Evolutionary conservation across 2,329 filamentous ascomycete species (phyloP).

Genomic region (Monosporascus sp.): DNA sequence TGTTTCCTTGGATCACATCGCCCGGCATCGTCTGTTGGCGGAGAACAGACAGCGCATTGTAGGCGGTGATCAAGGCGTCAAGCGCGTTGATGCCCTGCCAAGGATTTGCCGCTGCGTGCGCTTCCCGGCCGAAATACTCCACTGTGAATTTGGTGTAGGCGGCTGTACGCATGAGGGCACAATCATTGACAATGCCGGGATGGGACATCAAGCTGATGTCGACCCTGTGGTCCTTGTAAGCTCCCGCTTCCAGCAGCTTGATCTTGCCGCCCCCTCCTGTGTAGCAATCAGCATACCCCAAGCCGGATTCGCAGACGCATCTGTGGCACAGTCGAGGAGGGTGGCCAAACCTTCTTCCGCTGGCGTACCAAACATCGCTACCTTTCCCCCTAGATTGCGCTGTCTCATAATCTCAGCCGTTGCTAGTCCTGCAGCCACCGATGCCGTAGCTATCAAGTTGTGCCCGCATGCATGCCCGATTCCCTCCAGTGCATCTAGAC

Average conservation of each 20-base stretch:
- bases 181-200: constrained; percentile 36
- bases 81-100: constrained; percentile 57
- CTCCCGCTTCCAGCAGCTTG: constrained; percentile 36
- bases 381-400: constrained; percentile 35
- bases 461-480: constrained; percentile 51
- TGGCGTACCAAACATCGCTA: constrained; percentile 46
- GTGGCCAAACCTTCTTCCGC: constrained; percentile 40
- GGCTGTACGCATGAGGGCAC: constrained; percentile 44
- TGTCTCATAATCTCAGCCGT: constrained; percentile 37
- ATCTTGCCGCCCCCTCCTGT: constrained; percentile 44
- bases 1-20: constrained; percentile 44
- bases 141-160: constrained; percentile 45
- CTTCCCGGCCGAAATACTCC: constrained; percentile 47
- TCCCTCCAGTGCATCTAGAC: constrained; percentile 41
- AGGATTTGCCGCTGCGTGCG: constrained; percentile 51
- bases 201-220: constrained; percentile 37
- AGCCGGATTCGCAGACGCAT: background rate
- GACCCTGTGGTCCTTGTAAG: constrained; percentile 33
- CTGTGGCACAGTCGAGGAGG: background rate
- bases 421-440: constrained; percentile 41
- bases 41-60: constrained; percentile 43
- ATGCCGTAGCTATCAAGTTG: constrained; percentile 47
- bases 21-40: constrained; percentile 51
- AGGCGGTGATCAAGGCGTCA: constrained; percentile 47
- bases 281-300: too few relatives aligned